Conservation (phyloP, 108 stramenopile genomes). For the Nitzschia palea region DNA sequence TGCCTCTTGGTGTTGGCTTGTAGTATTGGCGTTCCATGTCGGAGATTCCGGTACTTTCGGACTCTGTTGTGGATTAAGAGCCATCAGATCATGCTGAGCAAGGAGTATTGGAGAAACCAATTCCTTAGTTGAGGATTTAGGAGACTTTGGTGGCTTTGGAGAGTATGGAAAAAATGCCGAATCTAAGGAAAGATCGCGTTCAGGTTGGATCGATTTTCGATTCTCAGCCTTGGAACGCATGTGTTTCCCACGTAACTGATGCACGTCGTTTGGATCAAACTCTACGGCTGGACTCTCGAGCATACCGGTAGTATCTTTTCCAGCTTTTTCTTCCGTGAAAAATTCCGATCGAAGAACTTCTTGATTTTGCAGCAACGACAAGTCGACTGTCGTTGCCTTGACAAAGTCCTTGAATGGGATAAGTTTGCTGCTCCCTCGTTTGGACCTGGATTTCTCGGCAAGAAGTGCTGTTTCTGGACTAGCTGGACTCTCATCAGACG, state of each 20-base stretch:
- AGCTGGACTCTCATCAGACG: background rate
- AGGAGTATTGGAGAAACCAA: no score
- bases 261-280: conserved; percentile 14
- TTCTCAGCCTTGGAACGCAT: background rate
- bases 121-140: no score
- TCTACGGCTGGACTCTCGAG: background rate
- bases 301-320: background rate
- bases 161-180: no score
- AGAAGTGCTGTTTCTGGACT: conserved; percentile 6
- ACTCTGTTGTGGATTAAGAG: no score
- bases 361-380: background rate
- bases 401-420: background rate
- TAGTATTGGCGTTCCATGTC: no score
- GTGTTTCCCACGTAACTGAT: conserved; percentile 5
- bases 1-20: background rate
- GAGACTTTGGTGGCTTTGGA: no score
- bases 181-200: no score
- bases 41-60: no score
- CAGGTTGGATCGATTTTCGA: no score
- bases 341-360: background rate
- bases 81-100: no score
- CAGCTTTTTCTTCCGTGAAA: background rate
- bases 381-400: background rate
- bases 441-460: background rate
- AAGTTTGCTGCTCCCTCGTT: background rate